These are phyloP conservation scores for Camelina sativa DNA, from an alignment of 345 rosid genomes.

Conservation along the genomic window DNA sequence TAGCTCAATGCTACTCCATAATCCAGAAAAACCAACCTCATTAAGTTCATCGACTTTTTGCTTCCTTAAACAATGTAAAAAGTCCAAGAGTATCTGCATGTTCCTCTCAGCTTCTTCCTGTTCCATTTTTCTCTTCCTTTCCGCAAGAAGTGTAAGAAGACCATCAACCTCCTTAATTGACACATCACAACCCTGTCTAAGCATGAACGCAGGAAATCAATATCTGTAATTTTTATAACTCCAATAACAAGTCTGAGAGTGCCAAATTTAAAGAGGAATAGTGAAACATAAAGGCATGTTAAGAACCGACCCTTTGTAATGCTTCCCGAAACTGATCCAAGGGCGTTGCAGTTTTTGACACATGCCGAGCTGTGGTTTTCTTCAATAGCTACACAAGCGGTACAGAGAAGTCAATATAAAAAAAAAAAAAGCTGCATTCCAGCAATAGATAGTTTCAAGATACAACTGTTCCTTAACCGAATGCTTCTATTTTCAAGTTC, in stretches of 20 bases:
- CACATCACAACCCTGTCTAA: constrained; percentile 87
- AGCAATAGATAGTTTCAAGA: background rate
- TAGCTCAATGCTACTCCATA: constrained; percentile 8
- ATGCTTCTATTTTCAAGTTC: constrained; percentile 6
- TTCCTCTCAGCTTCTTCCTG: constrained; percentile 98
- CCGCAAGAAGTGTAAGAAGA: constrained; percentile 74
- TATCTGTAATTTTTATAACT: no score
- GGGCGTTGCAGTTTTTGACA: constrained; percentile 71
- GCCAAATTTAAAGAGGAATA: constrained; percentile 11
- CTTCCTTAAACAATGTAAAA: constrained; percentile 82
- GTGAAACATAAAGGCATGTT: constrained; percentile 5
- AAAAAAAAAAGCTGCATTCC: background rate
- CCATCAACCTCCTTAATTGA: constrained; percentile 86
- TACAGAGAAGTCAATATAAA: constrained; percentile 39
- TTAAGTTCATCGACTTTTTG: constrained; percentile 87
- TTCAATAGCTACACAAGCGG: constrained; percentile 67
- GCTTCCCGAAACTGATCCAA: constrained; percentile 68
- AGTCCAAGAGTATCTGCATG: constrained; percentile 94
- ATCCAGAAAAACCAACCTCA: constrained; percentile 62
- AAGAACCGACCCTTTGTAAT: constrained; percentile 65
- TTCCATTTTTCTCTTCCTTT: constrained; percentile 94
- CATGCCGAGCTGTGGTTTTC: constrained; percentile 73
- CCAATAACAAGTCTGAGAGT: background rate
- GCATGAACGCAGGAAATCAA: constrained; percentile 41
- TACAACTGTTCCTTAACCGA: background rate